Percentiles rank a stretch among this genome's conserved stretches.
Conservation (phyloP, 192 early-diverging fungal genomes). For the Coemansia sp. region DNA sequence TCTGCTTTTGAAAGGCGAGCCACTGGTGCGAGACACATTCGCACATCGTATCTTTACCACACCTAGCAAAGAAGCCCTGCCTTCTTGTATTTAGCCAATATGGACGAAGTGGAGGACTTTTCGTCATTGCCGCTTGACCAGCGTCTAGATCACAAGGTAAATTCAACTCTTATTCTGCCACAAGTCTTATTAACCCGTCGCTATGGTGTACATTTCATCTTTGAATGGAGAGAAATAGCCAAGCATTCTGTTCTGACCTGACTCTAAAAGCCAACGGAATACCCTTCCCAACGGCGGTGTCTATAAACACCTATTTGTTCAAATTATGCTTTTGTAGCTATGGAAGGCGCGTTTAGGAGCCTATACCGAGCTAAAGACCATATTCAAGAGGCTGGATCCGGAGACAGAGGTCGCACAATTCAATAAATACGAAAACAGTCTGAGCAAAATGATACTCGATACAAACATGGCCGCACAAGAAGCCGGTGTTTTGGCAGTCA, state of each 20-base stretch:
- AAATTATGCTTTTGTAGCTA: conserved; percentile 53
- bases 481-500: conserved; percentile 71
- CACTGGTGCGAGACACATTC: not conserved
- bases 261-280: not conserved
- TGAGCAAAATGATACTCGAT: conserved; percentile 84
- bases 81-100: conserved; percentile 8
- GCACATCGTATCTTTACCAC: not conserved
- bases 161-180: not conserved
- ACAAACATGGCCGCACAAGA: conserved; percentile 91
- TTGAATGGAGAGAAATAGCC: not conserved
- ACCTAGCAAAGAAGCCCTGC: not conserved
- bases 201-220: not conserved
- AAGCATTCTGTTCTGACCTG: not conserved
- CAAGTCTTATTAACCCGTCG: not conserved
- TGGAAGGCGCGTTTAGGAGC: conserved; percentile 92
- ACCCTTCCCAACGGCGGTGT: not conserved
- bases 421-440: conserved; percentile 64
- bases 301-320: not conserved
- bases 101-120: conserved; percentile 75
- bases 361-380: conserved; percentile 75
- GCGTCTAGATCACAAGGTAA: conserved; percentile 81
- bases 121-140: conserved; percentile 73
- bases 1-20: not conserved
- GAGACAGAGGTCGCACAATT: conserved; percentile 63
- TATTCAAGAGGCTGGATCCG: conserved; percentile 68